A percentile compares a stretch with the other conserved stretches of the same genome.
Evolutionary conservation across 495 filamentous ascomycete genomes (phyloP).

Genomic region (Podospora anserina): DNA sequence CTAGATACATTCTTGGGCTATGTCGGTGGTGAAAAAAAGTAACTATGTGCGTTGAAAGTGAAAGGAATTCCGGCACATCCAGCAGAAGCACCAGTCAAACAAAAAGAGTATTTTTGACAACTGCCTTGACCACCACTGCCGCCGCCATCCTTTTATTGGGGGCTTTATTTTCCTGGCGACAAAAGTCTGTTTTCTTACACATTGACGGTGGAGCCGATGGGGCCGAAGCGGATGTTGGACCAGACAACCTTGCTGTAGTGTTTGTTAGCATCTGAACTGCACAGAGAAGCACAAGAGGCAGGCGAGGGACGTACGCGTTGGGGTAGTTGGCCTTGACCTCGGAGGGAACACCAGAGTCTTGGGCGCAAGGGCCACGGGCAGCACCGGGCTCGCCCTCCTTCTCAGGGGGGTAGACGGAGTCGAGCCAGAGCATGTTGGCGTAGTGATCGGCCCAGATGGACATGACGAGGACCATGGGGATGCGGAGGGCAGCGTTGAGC

Average conservation of each 20-base stretch:
- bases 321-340: constrained; percentile 52
- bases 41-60: neutral
- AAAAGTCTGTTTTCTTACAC: constrained; percentile 20
- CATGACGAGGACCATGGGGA: constrained; percentile 73
- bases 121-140: neutral
- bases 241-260: constrained; percentile 40
- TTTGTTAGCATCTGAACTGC: constrained; percentile 30
- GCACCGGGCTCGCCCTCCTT: constrained; percentile 55
- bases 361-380: constrained; percentile 64
- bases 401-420: constrained; percentile 66
- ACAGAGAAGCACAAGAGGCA: neutral
- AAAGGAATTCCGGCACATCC: neutral
- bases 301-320: constrained; percentile 32
- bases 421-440: constrained; percentile 81
- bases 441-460: constrained; percentile 76
- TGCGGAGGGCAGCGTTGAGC: constrained; percentile 54
- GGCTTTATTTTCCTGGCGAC: neutral
- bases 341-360: constrained; percentile 55
- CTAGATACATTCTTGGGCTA: constrained; percentile 5
- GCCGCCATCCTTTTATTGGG: neutral
- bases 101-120: neutral
- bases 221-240: constrained; percentile 69
- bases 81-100: neutral
- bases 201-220: constrained; percentile 56
- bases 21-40: neutral